phyloP scores from a whole-genome alignment of 2,329 filamentous ascomycete species.

The Epichloe typhina region DNA sequence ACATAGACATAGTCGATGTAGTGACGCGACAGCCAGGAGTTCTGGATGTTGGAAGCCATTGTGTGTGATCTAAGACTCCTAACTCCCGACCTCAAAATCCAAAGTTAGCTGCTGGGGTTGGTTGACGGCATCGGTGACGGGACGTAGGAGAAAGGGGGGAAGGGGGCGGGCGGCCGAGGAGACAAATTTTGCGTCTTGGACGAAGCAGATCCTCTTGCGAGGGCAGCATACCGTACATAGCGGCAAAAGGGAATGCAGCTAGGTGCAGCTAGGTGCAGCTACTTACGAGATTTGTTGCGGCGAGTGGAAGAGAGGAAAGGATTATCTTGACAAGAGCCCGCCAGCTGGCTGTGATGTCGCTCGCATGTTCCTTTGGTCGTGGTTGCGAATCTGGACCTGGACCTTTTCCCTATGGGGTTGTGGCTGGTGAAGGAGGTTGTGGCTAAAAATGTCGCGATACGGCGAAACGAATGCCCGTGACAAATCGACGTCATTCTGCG shows the following conservation, averaged over 20 bases:
- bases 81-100: not conserved
- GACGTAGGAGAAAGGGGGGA: not conserved
- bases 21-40: constrained; percentile 35
- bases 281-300: not conserved
- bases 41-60: constrained; percentile 16
- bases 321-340: not conserved
- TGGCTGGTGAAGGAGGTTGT: not conserved
- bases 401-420: not conserved
- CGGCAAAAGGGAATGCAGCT: not conserved
- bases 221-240: too few species aligned
- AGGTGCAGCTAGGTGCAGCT: not conserved
- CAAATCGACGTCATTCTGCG: not conserved
- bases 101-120: not conserved
- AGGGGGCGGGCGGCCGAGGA: not conserved
- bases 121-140: not conserved
- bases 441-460: not conserved
- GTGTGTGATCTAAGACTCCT: constrained; percentile 2
- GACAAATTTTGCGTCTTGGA: not conserved
- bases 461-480: not conserved
- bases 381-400: not conserved
- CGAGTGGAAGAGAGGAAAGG: not conserved
- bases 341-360: not conserved
- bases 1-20: constrained; percentile 74
- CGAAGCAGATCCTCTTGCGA: not conserved
- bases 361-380: not conserved